Base-by-base conservation (phyloP, 768 basidiomycete genomes). In the Sistotremastrum suecicum region DNA sequence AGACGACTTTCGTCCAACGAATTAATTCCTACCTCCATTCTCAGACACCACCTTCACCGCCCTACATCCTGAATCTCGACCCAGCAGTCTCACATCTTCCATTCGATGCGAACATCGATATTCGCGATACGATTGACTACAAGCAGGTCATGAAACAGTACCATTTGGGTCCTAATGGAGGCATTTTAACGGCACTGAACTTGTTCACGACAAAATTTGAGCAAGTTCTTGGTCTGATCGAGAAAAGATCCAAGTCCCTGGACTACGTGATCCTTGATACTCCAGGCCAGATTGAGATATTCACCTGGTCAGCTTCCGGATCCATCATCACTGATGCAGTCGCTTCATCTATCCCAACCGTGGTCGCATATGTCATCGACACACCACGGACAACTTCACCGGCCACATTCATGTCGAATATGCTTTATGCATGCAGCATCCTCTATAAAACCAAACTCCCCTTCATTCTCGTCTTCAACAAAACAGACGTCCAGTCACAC, bases 71-170 rank as follows among this genome's bases (percentile, higher is more conserved):
- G 61, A 99, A 99, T 60, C 81, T 99, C 49, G 95, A 99, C 62
- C 95, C 95, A 5, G 95, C 95, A 1, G 94, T 98, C 2, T 72
- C 84, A 5, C 81, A 82, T 48, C 71, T 90, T 37, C 89, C 92
- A 2, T 99, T 90, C 58, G 88, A 91, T 48, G 79, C 92, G 30
- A 98, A 98, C 60, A 97, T 99, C 50, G 95, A 99, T 61, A 98
- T 99, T 43, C 68, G 95, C 50, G 95, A 99, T 62, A 99, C 95
- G 7, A 80, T 99, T 20, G 85, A 98, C 60, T 99, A 98, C 63
- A 77, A 83, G 52, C 85, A 99, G 64, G 94, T 99, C 54, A 99
- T 99, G 95, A 92, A 95, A 75, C 91, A 97, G 90, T 99, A 99
- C 66, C 97, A 97, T 62, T 70, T 99, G 47, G 95, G 95, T 3